phyloP scores from a whole-genome alignment of 2,329 filamentous ascomycete species.

The Trichoderma polysporum region DNA sequence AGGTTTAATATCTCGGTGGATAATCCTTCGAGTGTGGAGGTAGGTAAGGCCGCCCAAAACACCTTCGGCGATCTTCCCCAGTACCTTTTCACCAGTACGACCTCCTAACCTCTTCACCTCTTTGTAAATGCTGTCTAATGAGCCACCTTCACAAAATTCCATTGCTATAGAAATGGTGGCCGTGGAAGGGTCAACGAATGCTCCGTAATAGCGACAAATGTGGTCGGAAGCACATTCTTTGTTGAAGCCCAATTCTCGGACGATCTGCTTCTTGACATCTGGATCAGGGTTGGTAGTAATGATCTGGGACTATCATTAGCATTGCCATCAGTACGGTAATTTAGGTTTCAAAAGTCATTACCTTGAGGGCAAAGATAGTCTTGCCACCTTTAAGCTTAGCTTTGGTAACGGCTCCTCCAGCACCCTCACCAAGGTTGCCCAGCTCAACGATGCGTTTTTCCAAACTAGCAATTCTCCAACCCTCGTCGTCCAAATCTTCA shows the following conservation, averaged over 20 bases:
- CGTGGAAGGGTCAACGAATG: conserved; percentile 93
- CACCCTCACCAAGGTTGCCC: conserved; percentile 88
- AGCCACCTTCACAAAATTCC: conserved; percentile 98
- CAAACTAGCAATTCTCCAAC: conserved; percentile 89
- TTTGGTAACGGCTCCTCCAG: conserved; percentile 90
- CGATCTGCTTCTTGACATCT: conserved; percentile 97
- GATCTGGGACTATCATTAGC: conserved; percentile 56
- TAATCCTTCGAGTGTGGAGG: conserved; percentile 92
- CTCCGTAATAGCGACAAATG: conserved; percentile 96
- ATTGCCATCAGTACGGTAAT: conserved; percentile 5
- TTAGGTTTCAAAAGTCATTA: conserved; percentile 38
- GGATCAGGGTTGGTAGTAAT: conserved; percentile 98
- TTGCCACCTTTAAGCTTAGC: conserved; percentile 88
- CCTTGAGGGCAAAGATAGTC: conserved; percentile 94
- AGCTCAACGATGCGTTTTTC: conserved; percentile 86
- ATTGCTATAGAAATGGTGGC: conserved; percentile 98
- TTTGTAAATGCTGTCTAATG: conserved; percentile 92
- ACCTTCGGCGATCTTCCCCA: conserved; percentile 94
- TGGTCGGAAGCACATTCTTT: conserved; percentile 94
- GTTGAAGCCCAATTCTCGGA: conserved; percentile 95
- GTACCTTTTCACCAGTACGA: conserved; percentile 91
- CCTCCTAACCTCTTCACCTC: conserved; percentile 96
- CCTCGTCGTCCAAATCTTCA: conserved; percentile 91
- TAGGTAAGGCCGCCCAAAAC: conserved; percentile 93
- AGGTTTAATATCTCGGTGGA: conserved; percentile 98